Conservation (phyloP, 2,329 filamentous ascomycete genomes). For the Botrytis squamosa region DNA sequence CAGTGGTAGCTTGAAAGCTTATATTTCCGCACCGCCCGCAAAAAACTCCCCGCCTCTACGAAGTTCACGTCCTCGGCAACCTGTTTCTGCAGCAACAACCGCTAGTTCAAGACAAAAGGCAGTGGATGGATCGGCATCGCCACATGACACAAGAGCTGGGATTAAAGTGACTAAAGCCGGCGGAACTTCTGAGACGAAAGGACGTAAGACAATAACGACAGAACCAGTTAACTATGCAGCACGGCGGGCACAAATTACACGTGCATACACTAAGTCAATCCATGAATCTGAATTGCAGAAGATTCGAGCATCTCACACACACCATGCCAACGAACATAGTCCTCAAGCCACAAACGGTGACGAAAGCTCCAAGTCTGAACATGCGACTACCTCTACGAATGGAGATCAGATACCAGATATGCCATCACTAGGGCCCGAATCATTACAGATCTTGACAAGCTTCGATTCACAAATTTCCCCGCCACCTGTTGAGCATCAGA, state of each 20-base stretch:
- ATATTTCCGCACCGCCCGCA: slow-evolving; percentile 67
- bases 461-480: slow-evolving; percentile 24
- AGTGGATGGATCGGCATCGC: slow-evolving; percentile 45
- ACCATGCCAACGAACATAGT: slow-evolving; percentile 32
- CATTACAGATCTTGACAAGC: slow-evolving; percentile 34
- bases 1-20: slow-evolving; percentile 66
- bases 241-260: slow-evolving; percentile 75
- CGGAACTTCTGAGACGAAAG: slow-evolving; percentile 39
- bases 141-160: slow-evolving; percentile 32
- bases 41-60: slow-evolving; percentile 76
- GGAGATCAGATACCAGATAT: slow-evolving; percentile 18
- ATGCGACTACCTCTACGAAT: neutral
- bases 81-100: slow-evolving; percentile 73
- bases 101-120: slow-evolving; percentile 66
- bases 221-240: slow-evolving; percentile 83
- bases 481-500: slow-evolving; percentile 13
- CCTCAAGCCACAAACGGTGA: neutral
- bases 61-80: slow-evolving; percentile 78
- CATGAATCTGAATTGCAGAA: slow-evolving; percentile 64
- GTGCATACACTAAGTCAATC: slow-evolving; percentile 82
- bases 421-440: slow-evolving; percentile 19
- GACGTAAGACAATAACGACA: slow-evolving; percentile 54
- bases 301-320: slow-evolving; percentile 46
- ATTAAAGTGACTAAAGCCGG: slow-evolving; percentile 35
- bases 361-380: neutral